Evolutionary conservation across 2,329 filamentous ascomycete genomes (phyloP).

Genomic region (Colletotrichum chrysophilum): DNA sequence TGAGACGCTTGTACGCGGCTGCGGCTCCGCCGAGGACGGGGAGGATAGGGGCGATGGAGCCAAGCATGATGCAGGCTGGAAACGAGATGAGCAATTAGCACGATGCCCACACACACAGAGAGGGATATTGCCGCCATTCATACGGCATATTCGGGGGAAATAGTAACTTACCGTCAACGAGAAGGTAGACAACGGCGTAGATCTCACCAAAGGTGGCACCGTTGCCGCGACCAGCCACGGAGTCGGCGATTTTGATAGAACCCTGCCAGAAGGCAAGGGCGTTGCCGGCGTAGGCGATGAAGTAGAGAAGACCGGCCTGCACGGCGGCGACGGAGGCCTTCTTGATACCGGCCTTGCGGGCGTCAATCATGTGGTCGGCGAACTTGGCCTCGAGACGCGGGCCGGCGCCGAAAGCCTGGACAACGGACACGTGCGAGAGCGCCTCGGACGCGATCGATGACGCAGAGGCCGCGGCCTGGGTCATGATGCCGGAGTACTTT

Average conservation of each 20-base stretch:
- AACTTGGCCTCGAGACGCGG: slow-evolving; percentile 60
- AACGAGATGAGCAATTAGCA: slow-evolving; percentile 18
- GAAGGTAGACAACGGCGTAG: slow-evolving; percentile 60
- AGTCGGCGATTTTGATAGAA: slow-evolving; percentile 42
- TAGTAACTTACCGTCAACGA: slow-evolving; percentile 48
- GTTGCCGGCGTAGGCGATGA: slow-evolving; percentile 69
- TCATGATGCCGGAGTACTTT: slow-evolving; percentile 55
- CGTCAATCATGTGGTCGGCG: slow-evolving; percentile 47
- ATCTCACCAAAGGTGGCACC: slow-evolving; percentile 51
- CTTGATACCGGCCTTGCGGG: slow-evolving; percentile 55
- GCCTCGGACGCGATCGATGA: slow-evolving; percentile 68
- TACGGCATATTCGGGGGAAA: background rate
- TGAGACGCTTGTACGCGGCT: slow-evolving; percentile 58
- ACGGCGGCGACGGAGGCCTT: slow-evolving; percentile 61
- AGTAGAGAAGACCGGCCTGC: slow-evolving; percentile 68
- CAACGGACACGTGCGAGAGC: slow-evolving; percentile 63
- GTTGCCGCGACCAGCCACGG: slow-evolving; percentile 30
- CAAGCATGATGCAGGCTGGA: slow-evolving; percentile 58
- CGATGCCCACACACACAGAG: background rate
- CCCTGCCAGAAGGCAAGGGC: slow-evolving; percentile 72
- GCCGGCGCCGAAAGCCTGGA: slow-evolving; percentile 68
- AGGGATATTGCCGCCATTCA: background rate
- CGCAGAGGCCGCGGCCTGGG: slow-evolving; percentile 59
- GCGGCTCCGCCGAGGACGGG: slow-evolving; percentile 61
- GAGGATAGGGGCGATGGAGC: slow-evolving; percentile 63